Conservation (phyloP, 805 yeast genomes). For the Tetrapisispora arboricola region DNA sequence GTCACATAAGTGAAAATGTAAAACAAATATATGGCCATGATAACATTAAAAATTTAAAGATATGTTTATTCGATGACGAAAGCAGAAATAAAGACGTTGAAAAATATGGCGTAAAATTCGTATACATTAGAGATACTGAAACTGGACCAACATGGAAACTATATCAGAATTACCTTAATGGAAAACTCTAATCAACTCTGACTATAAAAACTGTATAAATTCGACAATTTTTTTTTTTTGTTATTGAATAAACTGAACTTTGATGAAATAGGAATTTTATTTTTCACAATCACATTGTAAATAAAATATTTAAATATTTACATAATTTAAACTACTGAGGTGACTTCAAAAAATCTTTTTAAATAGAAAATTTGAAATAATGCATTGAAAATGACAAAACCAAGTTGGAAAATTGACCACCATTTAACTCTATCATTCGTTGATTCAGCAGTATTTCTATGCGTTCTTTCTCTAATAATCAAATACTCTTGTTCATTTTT, state of each 20-base stretch:
- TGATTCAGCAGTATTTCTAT: constrained; percentile 96
- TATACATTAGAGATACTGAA: constrained; percentile 47
- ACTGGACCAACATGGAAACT: constrained; percentile 46
- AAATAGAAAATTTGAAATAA: constrained; percentile 89
- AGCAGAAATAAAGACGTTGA: constrained; percentile 67
- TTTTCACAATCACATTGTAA: neutral
- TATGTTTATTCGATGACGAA: constrained; percentile 68
- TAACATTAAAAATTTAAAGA: constrained; percentile 37
- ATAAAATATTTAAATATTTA: neutral
- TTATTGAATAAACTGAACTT: no score
- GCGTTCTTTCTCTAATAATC: constrained; percentile 92
- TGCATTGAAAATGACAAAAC: constrained; percentile 78
- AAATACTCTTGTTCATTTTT: constrained; percentile 87
- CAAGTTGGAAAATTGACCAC: constrained; percentile 91
- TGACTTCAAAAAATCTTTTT: constrained; percentile 92
- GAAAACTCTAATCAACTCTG: neutral
- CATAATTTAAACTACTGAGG: constrained; percentile 61
- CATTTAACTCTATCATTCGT: constrained; percentile 94
- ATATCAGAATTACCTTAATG: constrained; percentile 35
- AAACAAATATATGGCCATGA: constrained; percentile 37
- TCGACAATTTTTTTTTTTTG: neutral
- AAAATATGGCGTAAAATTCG: constrained; percentile 57
- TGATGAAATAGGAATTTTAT: no score
- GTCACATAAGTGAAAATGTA: constrained; percentile 47
- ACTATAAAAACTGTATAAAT: neutral